A percentile compares a stretch with the other conserved stretches of the same genome.
Evolutionary conservation across 192 early-diverging fungal species (phyloP).

Genomic region (Linnemannia exigua): DNA sequence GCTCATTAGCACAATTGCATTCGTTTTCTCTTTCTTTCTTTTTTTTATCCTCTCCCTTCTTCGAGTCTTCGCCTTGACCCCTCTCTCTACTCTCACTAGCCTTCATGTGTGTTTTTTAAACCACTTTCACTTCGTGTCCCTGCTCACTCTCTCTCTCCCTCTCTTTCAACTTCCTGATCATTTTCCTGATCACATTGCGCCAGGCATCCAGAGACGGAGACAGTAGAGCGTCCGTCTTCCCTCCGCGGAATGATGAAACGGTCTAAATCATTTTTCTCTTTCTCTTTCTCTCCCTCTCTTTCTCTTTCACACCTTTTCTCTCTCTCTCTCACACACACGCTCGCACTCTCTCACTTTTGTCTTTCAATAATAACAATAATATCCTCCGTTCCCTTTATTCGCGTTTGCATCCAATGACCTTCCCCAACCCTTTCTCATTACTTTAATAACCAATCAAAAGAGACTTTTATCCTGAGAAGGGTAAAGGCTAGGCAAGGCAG

Average conservation of each 20-base stretch:
- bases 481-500: neutral
- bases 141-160: neutral
- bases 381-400: too few species aligned
- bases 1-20: slow-evolving; percentile 2
- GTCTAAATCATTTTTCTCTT: neutral
- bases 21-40: neutral
- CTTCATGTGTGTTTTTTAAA: too few species aligned
- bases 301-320: neutral
- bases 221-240: neutral
- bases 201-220: neutral
- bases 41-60: neutral
- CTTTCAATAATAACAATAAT: too few species aligned
- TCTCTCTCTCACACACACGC: neutral
- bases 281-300: neutral
- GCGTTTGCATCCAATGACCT: neutral
- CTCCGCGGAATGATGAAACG: neutral
- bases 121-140: neutral
- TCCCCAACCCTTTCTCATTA: neutral
- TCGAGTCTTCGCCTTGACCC: neutral
- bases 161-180: neutral
- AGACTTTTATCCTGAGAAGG: neutral
- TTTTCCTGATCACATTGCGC: too few species aligned
- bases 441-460: neutral
- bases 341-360: neutral
- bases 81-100: neutral